Evolutionary conservation across 306 rosid species (phyloP).

Genomic region (Glycine tomentella): DNA sequence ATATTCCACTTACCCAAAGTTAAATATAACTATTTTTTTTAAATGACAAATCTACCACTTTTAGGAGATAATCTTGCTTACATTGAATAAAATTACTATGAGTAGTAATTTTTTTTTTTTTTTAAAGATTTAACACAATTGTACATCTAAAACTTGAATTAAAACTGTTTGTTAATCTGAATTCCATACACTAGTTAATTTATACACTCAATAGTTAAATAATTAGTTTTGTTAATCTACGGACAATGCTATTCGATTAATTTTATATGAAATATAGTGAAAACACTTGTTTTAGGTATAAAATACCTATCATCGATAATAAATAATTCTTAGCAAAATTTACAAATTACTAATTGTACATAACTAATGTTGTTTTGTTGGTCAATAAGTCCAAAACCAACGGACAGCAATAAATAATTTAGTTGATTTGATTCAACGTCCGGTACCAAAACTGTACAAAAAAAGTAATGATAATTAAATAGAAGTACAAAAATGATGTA

Average conservation of each 20-base stretch:
- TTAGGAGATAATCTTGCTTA: no score
- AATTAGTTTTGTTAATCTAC: no score
- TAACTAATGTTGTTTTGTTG: not conserved
- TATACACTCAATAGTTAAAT: no score
- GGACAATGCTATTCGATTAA: not conserved
- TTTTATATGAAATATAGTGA: not conserved
- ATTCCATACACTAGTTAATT: no score
- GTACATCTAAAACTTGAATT: not conserved
- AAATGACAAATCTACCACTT: no score
- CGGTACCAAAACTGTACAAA: not conserved
- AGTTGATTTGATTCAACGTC: not conserved
- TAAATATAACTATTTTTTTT: no score
- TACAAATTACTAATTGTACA: not conserved
- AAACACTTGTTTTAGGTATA: not conserved
- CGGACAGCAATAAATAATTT: not conserved
- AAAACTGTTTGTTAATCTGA: not conserved
- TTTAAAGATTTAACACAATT: no score
- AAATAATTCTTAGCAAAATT: not conserved
- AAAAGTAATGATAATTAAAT: slow-evolving; percentile 25
- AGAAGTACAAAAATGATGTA: not conserved
- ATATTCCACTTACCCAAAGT: not conserved
- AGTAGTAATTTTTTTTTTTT: no score
- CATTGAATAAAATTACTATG: no score
- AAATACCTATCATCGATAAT: not conserved
- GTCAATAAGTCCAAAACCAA: slow-evolving; percentile 15